Conservation (phyloP, 23 red algal genomes). For the Pyropia yezoensis region DNA sequence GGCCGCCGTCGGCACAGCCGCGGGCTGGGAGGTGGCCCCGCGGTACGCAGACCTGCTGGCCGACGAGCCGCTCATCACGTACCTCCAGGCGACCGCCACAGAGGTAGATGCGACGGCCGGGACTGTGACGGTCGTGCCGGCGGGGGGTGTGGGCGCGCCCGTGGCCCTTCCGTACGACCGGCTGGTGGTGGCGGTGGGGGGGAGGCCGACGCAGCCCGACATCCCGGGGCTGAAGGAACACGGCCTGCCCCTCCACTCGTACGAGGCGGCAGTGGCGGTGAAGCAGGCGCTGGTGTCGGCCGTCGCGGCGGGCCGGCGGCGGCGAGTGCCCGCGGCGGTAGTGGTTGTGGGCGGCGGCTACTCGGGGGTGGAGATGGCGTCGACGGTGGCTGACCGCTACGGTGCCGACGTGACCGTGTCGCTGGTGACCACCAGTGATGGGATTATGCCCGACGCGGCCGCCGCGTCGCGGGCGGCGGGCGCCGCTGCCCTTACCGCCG, state of each 20-base stretch:
- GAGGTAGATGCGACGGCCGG: slow-evolving; percentile 35
- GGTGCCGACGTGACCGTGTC: slow-evolving; percentile 45
- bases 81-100: slow-evolving; percentile 41
- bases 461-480: slow-evolving; percentile 36
- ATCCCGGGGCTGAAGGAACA: slow-evolving; percentile 65
- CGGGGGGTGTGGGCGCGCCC: slow-evolving; percentile 5
- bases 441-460: slow-evolving; percentile 30
- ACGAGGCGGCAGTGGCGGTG: slow-evolving; percentile 36
- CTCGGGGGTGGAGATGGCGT: slow-evolving; percentile 86
- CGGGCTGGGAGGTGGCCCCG: slow-evolving; percentile 89
- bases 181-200: slow-evolving; percentile 62
- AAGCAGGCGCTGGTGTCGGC: slow-evolving; percentile 13
- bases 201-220: slow-evolving; percentile 10
- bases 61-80: slow-evolving; percentile 35
- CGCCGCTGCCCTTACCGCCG: slow-evolving; percentile 17
- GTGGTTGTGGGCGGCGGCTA: slow-evolving; percentile 80
- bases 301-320: slow-evolving; percentile 4
- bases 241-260: slow-evolving; percentile 52
- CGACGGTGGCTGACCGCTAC: slow-evolving; percentile 64
- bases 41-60: slow-evolving; percentile 52
- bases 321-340: slow-evolving; percentile 10
- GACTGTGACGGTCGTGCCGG: slow-evolving; percentile 10
- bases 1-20: slow-evolving; percentile 53
- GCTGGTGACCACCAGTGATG: slow-evolving; percentile 53
- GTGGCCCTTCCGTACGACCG: slow-evolving; percentile 65